phyloP scores from a whole-genome alignment of 2,329 filamentous ascomycete genomes.

The Phialophora expanda region DNA sequence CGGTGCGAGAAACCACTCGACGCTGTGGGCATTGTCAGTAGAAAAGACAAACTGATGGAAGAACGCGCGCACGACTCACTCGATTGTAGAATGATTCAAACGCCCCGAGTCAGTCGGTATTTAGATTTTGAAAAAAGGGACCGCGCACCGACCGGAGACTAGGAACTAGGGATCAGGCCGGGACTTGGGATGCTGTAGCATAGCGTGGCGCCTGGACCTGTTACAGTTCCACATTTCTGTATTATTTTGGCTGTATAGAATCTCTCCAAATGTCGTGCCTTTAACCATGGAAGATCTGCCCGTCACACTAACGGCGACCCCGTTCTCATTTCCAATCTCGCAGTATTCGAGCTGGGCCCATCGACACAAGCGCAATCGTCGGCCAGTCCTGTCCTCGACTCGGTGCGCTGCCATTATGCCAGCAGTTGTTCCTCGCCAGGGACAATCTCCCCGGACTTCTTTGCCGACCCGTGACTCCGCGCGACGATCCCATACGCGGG shows the following conservation, averaged over 20 bases:
- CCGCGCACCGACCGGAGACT: not conserved
- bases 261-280: not conserved
- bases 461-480: slow-evolving; percentile 64
- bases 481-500: slow-evolving; percentile 70
- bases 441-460: slow-evolving; percentile 64
- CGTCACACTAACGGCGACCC: not conserved
- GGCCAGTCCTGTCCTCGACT: not conserved
- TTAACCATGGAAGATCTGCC: not conserved
- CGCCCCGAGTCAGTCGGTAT: not conserved
- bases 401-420: not conserved
- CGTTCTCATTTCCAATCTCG: not conserved
- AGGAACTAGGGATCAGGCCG: not conserved
- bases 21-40: not conserved
- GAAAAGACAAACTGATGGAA: not conserved
- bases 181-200: not conserved
- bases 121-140: too few relatives aligned
- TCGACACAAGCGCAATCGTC: not conserved
- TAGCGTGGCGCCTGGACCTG: not conserved
- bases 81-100: not conserved
- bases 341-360: not conserved
- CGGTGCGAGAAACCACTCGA: too few relatives aligned
- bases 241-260: not conserved
- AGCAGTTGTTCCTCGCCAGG: slow-evolving; percentile 56
- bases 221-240: not conserved
- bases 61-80: not conserved